A percentile compares a stretch with the other conserved stretches of the same genome.
These are phyloP conservation scores for Candida wancherniae DNA, from an alignment of 805 yeast species.

Conservation along the genomic window DNA sequence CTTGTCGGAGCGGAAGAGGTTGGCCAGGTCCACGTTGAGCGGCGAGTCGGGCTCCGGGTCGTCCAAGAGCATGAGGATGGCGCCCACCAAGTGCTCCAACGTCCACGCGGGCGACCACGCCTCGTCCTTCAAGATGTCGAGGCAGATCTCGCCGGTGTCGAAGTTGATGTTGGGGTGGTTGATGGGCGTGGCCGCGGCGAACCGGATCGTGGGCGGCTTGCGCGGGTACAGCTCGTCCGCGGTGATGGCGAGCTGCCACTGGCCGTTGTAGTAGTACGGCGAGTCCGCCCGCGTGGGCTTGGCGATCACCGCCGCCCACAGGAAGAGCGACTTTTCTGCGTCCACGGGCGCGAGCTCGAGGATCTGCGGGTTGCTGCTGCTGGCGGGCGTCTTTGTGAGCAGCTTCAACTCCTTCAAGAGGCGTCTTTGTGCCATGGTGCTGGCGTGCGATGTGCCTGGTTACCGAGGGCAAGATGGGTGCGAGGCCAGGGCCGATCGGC, in stretches of 20 bases:
- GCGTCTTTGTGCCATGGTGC: constrained; percentile 37
- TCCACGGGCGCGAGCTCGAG: constrained; percentile 39
- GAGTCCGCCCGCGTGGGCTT: constrained; percentile 36
- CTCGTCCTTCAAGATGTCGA: constrained; percentile 53
- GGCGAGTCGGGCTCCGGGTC: constrained; percentile 74
- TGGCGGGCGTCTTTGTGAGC: constrained; percentile 26
- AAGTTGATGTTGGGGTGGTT: constrained; percentile 39
- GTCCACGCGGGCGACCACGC: constrained; percentile 79
- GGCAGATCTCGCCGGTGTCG: constrained; percentile 62
- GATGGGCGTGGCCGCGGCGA: constrained; percentile 38
- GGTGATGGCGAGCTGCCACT: constrained; percentile 45
- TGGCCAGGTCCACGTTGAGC: constrained; percentile 64
- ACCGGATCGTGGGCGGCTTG: constrained; percentile 52
- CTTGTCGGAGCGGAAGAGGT: constrained; percentile 44
- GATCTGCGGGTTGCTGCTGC: constrained; percentile 32
- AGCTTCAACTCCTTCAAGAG: constrained; percentile 35
- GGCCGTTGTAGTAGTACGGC: constrained; percentile 46
- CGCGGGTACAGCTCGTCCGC: constrained; percentile 52
- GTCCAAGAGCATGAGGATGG: constrained; percentile 51
- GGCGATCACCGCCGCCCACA: constrained; percentile 15
- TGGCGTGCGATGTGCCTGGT: too few species aligned
- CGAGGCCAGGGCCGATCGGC: too few species aligned
- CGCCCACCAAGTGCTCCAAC: constrained; percentile 48
- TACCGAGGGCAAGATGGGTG: too few species aligned
- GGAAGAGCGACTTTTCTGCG: constrained; percentile 10